Evolutionary conservation across 2,329 filamentous ascomycete genomes (phyloP).

Genomic region (Fusarium xyrophilum): DNA sequence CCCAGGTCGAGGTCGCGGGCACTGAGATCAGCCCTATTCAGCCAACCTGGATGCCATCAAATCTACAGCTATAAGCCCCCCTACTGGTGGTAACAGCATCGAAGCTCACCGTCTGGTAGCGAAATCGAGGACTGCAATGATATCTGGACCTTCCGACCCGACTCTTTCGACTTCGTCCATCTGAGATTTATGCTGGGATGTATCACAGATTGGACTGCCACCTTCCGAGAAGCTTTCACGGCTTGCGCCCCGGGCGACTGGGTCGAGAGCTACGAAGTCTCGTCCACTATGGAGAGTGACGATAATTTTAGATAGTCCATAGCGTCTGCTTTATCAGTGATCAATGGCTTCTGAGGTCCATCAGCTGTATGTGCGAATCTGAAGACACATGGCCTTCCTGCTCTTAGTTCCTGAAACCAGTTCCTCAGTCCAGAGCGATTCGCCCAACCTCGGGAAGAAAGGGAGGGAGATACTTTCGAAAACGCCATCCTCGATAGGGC

Average conservation of each 20-base stretch:
- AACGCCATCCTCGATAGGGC: background rate
- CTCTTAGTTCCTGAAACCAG: no score
- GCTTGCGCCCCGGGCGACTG: background rate
- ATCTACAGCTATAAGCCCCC: background rate
- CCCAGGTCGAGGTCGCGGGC: conserved; percentile 9
- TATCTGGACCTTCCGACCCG: conserved; percentile 1
- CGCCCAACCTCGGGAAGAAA: rapidly evolving
- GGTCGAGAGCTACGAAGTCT: conserved; percentile 12
- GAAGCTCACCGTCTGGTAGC: rapidly evolving
- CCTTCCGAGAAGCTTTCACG: background rate
- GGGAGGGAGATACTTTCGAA: background rate
- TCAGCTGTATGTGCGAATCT: background rate
- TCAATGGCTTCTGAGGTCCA: background rate
- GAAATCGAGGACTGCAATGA: conserved; percentile 15
- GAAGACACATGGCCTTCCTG: background rate
- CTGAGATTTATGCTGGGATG: conserved; percentile 14
- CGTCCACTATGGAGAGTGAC: conserved; percentile 5
- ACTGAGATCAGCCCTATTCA: conserved; percentile 24
- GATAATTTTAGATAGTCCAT: background rate
- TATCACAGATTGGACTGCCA: conserved; percentile 5
- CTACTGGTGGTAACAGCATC: rapidly evolving
- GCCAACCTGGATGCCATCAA: conserved; percentile 15
- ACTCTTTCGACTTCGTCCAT: conserved; percentile 6
- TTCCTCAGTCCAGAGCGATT: background rate
- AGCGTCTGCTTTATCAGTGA: background rate